Evolutionary conservation across 371 early-diverging fungal genomes (phyloP).

Genomic region (Mucor sp.): DNA sequence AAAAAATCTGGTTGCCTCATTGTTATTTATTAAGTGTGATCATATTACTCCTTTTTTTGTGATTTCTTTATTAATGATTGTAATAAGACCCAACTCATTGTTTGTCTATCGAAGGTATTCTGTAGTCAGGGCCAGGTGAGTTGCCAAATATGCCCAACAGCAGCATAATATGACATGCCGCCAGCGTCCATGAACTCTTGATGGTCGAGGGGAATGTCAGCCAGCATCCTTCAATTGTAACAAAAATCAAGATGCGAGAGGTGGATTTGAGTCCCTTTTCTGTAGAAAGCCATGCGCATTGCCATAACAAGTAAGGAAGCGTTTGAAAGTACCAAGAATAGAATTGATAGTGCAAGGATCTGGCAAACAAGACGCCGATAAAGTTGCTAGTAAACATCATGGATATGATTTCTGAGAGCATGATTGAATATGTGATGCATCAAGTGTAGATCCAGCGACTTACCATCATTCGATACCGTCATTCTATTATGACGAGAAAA

Average conservation of each 20-base stretch:
- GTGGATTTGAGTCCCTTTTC: neutral
- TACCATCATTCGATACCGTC: conserved; percentile 42
- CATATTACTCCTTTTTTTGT: conserved; percentile 2
- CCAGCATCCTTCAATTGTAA: conserved; percentile 51
- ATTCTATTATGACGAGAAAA: conserved; percentile 24
- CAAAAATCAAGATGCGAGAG: conserved; percentile 37
- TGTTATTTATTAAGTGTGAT: neutral
- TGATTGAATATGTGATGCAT: conserved; percentile 7
- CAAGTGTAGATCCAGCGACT: neutral
- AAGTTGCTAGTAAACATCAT: conserved; percentile 83
- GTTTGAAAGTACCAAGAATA: conserved; percentile 92
- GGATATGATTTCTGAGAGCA: conserved; percentile 58
- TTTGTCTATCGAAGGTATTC: neutral
- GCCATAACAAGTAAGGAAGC: conserved; percentile 81
- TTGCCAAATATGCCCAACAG: conserved; percentile 31
- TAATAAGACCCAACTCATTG: neutral
- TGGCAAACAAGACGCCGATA: conserved; percentile 85
- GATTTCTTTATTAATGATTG: neutral
- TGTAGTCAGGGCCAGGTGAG: conserved; percentile 11
- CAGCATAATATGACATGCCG: conserved; percentile 41
- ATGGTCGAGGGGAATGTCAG: conserved; percentile 49
- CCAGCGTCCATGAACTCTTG: conserved; percentile 37
- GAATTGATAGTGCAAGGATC: conserved; percentile 94
- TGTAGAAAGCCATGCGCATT: conserved; percentile 23
- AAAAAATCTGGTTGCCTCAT: neutral